phyloP scores from a whole-genome alignment of 75 land plant species.

The Pseudotsuga menziesii region DNA sequence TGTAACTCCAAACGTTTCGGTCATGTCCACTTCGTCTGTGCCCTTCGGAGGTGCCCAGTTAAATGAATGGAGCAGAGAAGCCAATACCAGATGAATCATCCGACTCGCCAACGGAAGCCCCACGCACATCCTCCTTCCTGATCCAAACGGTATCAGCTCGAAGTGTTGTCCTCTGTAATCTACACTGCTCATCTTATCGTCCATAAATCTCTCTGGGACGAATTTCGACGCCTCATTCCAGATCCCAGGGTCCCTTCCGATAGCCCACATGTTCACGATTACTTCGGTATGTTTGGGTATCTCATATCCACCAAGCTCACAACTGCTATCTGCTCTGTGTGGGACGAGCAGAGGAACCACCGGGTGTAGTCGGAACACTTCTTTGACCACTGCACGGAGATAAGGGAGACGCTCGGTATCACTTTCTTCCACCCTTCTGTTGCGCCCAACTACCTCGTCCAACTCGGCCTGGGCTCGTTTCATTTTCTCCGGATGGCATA shows the following conservation, averaged over 20 bases:
- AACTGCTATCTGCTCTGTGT: slow-evolving; percentile 41
- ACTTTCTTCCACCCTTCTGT: slow-evolving; percentile 34
- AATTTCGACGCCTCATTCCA: slow-evolving; percentile 63
- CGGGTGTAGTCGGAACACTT: slow-evolving; percentile 45
- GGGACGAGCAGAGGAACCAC: slow-evolving; percentile 56
- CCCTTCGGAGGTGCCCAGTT: slow-evolving; percentile 37
- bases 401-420: slow-evolving; percentile 35
- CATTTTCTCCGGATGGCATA: slow-evolving; percentile 34
- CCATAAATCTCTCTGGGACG: slow-evolving; percentile 61
- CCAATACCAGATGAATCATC: slow-evolving; percentile 24
- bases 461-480: slow-evolving; percentile 34
- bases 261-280: slow-evolving; percentile 67
- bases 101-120: slow-evolving; percentile 37
- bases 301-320: slow-evolving; percentile 40
- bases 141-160: slow-evolving; percentile 48
- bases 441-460: slow-evolving; percentile 34
- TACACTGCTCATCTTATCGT: background rate
- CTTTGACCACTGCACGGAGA: slow-evolving; percentile 39
- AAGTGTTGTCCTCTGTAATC: slow-evolving; percentile 54
- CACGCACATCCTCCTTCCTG: slow-evolving; percentile 53
- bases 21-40: slow-evolving; percentile 13
- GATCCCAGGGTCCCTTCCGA: slow-evolving; percentile 42
- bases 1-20: slow-evolving; percentile 30
- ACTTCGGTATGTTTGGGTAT: slow-evolving; percentile 54
- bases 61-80: slow-evolving; percentile 42